These are phyloP conservation scores for Babesia ovata DNA, from an alignment of 169 alveolate genomes.

Conservation along the genomic window DNA sequence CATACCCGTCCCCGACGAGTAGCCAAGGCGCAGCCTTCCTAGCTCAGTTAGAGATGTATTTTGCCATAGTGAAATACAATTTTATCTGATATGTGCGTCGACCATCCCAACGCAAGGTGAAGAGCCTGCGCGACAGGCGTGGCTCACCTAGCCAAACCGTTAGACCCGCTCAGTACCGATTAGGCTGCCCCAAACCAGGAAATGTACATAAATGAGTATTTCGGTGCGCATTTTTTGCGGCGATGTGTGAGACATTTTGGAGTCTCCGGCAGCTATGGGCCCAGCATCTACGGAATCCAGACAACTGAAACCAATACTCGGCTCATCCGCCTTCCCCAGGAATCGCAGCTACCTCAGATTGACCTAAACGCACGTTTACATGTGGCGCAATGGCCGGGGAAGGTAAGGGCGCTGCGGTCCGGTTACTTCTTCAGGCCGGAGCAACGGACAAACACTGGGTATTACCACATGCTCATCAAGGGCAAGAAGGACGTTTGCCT, in stretches of 20 bases:
- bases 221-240: not conserved
- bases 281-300: slow-evolving; percentile 67
- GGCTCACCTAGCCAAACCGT: too few species aligned
- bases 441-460: slow-evolving; percentile 66
- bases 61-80: not conserved
- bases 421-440: slow-evolving; percentile 69
- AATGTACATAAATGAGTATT: too few species aligned
- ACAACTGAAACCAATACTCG: slow-evolving; percentile 45
- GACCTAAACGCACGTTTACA: slow-evolving; percentile 68
- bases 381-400: slow-evolving; percentile 78
- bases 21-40: not conserved
- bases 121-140: too few species aligned
- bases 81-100: not conserved
- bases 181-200: too few species aligned
- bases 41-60: not conserved
- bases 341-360: slow-evolving; percentile 42
- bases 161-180: too few species aligned
- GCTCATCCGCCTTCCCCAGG: slow-evolving; percentile 45
- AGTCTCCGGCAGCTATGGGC: slow-evolving; percentile 70
- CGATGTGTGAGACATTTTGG: slow-evolving; percentile 33
- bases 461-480: slow-evolving; percentile 64
- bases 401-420: slow-evolving; percentile 71
- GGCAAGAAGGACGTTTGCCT: slow-evolving; percentile 68
- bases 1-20: not conserved
- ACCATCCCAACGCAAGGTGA: too few species aligned